Base-by-base conservation (phyloP, 371 early-diverging fungal species). In the Apophysomyces elegans region DNA sequence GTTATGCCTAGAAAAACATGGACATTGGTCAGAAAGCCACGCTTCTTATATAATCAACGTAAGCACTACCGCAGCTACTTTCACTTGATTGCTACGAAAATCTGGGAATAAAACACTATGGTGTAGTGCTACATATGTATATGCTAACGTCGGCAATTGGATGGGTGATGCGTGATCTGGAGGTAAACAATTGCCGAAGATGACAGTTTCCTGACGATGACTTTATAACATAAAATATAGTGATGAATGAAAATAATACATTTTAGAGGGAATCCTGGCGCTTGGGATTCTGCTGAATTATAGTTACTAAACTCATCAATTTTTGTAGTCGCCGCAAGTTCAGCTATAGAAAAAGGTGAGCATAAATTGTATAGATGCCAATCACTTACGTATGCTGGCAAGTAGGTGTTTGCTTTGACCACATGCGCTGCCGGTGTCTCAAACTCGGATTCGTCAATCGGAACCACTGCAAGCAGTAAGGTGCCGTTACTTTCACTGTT, bases 401-500 rank as follows among this genome's bases (percentile, higher is more conserved):
- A 71, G 67, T 87, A 89, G 26, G 81, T 77, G 50, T 79, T 86
- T 9, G 80, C 77, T n/a, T 75, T 78, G 12, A 86, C 84, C 37
- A 77, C 78, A 36, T 87, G 81, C 12, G 86, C 80, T 62, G 82
- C 84, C 16, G 89, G 89, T 21, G 83, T 80, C 69, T 87, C 87
- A 62, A 87, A 89, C 5, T 79, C 79, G 62, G 82, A 84, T 62
- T 93, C 92, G 67, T 90, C 92, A 50, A 92, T 26, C 79, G 7
- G 91, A 87, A 39, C 90, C 89, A 63, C 90, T 88, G 56, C 98
- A 8, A 96, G 78, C 67, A 98, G 81, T 56, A 98, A 78, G 32
- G 89, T 86, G 74, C 96, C 97, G 14, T 88, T 85, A 77, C 92
- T 92, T 56, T 96, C 95, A 64, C 90, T 88, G 5, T 90, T 83